Conservation (phyloP, 768 basidiomycete species). For the Leucocoprinus sp. region DNA sequence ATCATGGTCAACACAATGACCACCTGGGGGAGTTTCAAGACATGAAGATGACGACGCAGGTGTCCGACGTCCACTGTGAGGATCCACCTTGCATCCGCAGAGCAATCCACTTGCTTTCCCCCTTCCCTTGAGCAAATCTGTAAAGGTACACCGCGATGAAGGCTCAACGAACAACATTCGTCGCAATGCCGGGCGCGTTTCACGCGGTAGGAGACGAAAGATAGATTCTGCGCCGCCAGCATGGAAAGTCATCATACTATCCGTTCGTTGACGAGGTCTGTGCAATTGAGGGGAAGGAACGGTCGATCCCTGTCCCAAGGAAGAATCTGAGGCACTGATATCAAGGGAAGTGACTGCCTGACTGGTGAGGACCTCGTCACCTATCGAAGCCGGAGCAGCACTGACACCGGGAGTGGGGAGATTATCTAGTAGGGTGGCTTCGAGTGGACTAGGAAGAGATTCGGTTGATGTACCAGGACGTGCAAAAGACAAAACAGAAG, state of each 20-base stretch:
- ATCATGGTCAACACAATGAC: conserved; percentile 57
- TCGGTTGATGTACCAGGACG: conserved; percentile 75
- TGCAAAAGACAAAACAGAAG: conserved; percentile 67
- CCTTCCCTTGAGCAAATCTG: conserved; percentile 78
- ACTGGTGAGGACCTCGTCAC: conserved; percentile 8
- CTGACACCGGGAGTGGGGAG: conserved; percentile 27
- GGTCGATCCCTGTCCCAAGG: conserved; percentile 8
- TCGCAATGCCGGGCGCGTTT: conserved; percentile 81
- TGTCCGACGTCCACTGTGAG: conserved; percentile 10
- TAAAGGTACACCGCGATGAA: conserved; percentile 80
- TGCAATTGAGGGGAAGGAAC: conserved; percentile 14
- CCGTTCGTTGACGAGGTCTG: conserved; percentile 34
- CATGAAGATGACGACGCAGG: conserved; percentile 4
- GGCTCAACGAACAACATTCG: conserved; percentile 95
- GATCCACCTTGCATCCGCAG: conserved; percentile 58
- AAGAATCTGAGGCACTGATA: conserved; percentile 1
- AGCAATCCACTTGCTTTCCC: conserved; percentile 70
- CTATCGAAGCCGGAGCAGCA: conserved; percentile 9
- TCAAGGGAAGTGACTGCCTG: conserved; percentile 9
- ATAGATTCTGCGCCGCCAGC: conserved; percentile 85
- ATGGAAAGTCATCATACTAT: conserved; percentile 58
- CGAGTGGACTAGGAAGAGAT: conserved; percentile 35
- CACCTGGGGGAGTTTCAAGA: conserved; percentile 31
- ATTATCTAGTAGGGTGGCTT: conserved; percentile 20
- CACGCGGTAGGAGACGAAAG: conserved; percentile 91